phyloP scores from a whole-genome alignment of 2,329 filamentous ascomycete species.

The Aspergillus sergii region DNA sequence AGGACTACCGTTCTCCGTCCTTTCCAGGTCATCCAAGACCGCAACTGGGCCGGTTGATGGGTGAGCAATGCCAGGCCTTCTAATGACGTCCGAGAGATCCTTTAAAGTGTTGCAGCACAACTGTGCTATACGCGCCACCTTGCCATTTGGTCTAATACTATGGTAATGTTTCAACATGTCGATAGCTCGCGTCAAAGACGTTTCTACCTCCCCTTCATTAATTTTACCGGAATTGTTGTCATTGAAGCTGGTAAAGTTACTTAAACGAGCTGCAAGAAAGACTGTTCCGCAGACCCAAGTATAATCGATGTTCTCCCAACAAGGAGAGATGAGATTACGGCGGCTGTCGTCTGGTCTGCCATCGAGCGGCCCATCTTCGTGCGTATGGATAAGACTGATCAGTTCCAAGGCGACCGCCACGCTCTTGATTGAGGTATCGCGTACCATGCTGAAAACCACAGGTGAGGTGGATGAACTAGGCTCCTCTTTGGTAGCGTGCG shows the following conservation, averaged over 20 bases:
- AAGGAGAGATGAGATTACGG: slow-evolving; percentile 7
- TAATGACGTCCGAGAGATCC: neutral
- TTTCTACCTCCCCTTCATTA: slow-evolving; percentile 6
- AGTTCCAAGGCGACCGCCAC: slow-evolving; percentile 12
- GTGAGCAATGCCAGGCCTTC: neutral
- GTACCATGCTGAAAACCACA: slow-evolving; percentile 9
- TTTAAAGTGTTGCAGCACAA: slow-evolving; percentile 9
- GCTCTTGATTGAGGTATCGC: slow-evolving; percentile 17
- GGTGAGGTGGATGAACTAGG: slow-evolving; percentile 10
- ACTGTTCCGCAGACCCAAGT: slow-evolving; percentile 17
- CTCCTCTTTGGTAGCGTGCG: slow-evolving; percentile 8
- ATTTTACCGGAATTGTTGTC: neutral
- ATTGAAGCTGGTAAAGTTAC: slow-evolving; percentile 2
- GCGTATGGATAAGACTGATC: slow-evolving; percentile 2
- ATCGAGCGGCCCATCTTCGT: slow-evolving; percentile 12
- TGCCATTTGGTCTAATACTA: neutral
- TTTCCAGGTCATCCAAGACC: neutral
- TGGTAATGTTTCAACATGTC: slow-evolving; percentile 5
- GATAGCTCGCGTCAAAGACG: neutral
- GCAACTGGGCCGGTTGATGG: neutral
- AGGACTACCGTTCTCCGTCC: neutral
- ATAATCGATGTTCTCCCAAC: slow-evolving; percentile 22
- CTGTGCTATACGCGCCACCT: slow-evolving; percentile 4
- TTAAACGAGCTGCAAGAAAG: slow-evolving; percentile 14
- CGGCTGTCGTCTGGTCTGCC: neutral